phyloP scores from a whole-genome alignment of 345 rosid genomes.

The Ceriops tagal region DNA sequence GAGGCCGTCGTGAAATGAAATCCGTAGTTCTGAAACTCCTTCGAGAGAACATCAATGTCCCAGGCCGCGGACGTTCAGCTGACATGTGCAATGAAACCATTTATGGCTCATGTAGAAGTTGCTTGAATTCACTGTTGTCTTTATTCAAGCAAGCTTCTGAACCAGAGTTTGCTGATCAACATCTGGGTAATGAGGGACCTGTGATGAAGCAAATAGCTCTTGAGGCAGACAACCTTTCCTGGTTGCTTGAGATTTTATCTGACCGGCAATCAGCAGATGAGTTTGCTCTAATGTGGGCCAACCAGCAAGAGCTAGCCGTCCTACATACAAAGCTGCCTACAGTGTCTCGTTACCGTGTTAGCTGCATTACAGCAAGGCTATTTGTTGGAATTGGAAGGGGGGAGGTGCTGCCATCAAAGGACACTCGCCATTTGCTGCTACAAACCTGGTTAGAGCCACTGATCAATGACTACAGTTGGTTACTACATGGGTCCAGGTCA shows the following conservation, averaged over 20 bases:
- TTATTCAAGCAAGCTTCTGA: slow-evolving; percentile 58
- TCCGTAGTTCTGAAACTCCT: slow-evolving; percentile 83
- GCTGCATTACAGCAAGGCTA: slow-evolving; percentile 71
- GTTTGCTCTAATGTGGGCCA: slow-evolving; percentile 72
- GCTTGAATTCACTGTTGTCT: slow-evolving; percentile 55
- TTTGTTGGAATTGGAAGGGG: slow-evolving; percentile 92
- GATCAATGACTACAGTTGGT: slow-evolving; percentile 90
- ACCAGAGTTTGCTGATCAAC: slow-evolving; percentile 35
- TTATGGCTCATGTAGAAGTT: slow-evolving; percentile 59
- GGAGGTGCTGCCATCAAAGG: slow-evolving; percentile 82
- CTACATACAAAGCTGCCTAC: slow-evolving; percentile 67
- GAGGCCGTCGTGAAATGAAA: slow-evolving; percentile 91
- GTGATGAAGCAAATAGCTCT: slow-evolving; percentile 65
- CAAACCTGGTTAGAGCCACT: slow-evolving; percentile 88
- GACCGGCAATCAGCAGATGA: slow-evolving; percentile 85
- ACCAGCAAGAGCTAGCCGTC: slow-evolving; percentile 64
- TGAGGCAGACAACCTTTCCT: slow-evolving; percentile 78
- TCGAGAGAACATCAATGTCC: slow-evolving; percentile 56
- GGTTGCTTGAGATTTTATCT: slow-evolving; percentile 85
- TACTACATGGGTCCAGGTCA: slow-evolving; percentile 82
- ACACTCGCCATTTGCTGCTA: slow-evolving; percentile 62
- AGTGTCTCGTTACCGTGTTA: slow-evolving; percentile 76
- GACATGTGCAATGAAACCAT: slow-evolving; percentile 66
- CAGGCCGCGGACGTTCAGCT: slow-evolving; percentile 37
- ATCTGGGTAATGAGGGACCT: slow-evolving; percentile 37